A percentile compares a stretch with the other conserved stretches of the same genome.
phyloP scores from a whole-genome alignment of 352 stramenopile species.

The Phytopythium mirpurense region DNA sequence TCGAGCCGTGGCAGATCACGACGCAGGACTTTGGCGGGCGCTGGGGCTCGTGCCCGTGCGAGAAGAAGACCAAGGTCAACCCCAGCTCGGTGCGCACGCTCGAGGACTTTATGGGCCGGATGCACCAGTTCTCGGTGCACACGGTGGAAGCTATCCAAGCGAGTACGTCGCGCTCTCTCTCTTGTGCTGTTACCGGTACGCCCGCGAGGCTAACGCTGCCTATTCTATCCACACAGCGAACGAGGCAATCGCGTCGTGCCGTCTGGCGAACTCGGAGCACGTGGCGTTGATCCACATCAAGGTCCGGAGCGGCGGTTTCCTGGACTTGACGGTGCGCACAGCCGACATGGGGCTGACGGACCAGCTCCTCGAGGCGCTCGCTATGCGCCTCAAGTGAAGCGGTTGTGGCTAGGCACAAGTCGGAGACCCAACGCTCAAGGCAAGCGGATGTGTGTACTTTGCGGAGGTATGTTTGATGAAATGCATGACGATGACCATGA shows the following conservation, averaged over 20 bases:
- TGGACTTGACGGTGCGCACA: constrained; percentile 83
- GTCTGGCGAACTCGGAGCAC: constrained; percentile 76
- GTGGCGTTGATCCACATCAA: constrained; percentile 85
- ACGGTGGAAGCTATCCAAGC: constrained; percentile 80
- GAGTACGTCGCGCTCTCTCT: too few relatives aligned
- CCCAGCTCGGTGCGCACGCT: constrained; percentile 74
- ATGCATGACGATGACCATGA: not conserved
- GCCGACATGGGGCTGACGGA: constrained; percentile 81
- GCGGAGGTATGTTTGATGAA: not conserved
- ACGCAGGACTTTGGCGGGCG: constrained; percentile 84
- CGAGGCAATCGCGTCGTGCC: constrained; percentile 80
- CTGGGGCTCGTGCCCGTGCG: constrained; percentile 76
- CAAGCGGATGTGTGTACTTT: not conserved
- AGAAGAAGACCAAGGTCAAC: constrained; percentile 84
- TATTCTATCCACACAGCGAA: constrained; percentile 47
- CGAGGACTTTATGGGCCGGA: constrained; percentile 77
- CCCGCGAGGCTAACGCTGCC: constrained; percentile 2
- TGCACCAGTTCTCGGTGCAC: constrained; percentile 77
- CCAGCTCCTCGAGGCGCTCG: constrained; percentile 57
- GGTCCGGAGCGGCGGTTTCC: constrained; percentile 73
- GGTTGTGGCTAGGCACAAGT: not conserved
- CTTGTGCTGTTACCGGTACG: too few relatives aligned
- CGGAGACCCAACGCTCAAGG: not conserved
- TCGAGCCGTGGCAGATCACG: constrained; percentile 84
- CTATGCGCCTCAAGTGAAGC: constrained; percentile 55